A percentile compares a stretch with the other conserved stretches of the same genome.
Evolutionary conservation across 164 flowering plant species (phyloP).

Genomic region (Tetrastigma voinierianum): DNA sequence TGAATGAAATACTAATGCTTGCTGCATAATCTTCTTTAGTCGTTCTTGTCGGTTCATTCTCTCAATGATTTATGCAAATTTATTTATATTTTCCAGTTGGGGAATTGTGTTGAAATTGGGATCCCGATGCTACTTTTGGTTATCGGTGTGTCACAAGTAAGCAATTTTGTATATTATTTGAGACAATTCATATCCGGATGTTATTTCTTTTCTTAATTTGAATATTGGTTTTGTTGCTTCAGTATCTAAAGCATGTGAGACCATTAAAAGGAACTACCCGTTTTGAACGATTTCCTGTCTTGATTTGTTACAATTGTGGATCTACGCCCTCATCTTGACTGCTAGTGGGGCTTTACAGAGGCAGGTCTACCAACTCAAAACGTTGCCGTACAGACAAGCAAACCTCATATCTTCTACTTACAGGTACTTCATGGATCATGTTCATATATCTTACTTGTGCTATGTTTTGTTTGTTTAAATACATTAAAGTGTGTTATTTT

Average conservation of each 20-base stretch:
- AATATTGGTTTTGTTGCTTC: constrained; percentile 25
- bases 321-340: constrained; percentile 74
- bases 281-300: constrained; percentile 85
- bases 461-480: not conserved
- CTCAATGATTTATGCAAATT: constrained; percentile 1
- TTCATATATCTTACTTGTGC: not conserved
- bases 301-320: constrained; percentile 78
- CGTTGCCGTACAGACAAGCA: constrained; percentile 72
- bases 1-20: not conserved
- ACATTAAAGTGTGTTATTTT: constrained; percentile 1
- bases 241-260: constrained; percentile 88
- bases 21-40: not conserved
- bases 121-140: constrained; percentile 83
- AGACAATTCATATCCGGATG: not conserved
- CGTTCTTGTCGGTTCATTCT: too few relatives aligned
- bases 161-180: constrained; percentile 8
- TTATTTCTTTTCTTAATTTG: not conserved
- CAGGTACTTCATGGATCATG: constrained; percentile 35
- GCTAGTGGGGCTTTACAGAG: constrained; percentile 80
- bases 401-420: constrained; percentile 74
- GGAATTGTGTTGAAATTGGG: constrained; percentile 96
- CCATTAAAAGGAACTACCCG: constrained; percentile 68
- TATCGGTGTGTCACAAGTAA: constrained; percentile 80
- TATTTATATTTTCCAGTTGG: constrained; percentile 55
- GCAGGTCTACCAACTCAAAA: constrained; percentile 39